Base-by-base conservation (phyloP, 1,284 basidiomycete species). In the Laetiporus sulphureus region DNA sequence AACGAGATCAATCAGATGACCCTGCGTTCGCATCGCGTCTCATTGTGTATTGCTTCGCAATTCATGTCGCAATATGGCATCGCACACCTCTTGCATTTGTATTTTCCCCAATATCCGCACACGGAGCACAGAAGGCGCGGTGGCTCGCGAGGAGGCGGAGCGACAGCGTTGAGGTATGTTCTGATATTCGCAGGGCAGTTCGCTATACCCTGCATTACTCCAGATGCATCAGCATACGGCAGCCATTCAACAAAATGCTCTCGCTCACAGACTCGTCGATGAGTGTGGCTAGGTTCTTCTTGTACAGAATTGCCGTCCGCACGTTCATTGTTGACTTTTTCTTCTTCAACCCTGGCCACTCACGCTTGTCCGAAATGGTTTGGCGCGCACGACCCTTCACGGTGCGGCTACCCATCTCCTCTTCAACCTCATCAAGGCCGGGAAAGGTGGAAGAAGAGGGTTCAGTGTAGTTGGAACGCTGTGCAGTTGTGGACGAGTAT, bases 301-400 rank as follows among this genome's bases (percentile, higher is more conserved):
- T 78, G 61, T 91, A 91, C 34, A 91, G 64, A 16, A 91, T 66
- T 19, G 87, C 84, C 30, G 78, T 77, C 44, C 87, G 72, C 37
- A 91, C 76, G 52, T 76, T 81, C 77, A 83, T 83, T 15, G 75
- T 83, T n/a, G 83, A 80, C 57, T 86, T 88, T 64, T 84, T 88
- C 68, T 78, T 81, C 55, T 67, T 73, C 37, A 70, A 69, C 8
- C 69, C 66, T 40, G 58, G 54, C 45, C 56, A 56, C 5, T 56
- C 51, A 19, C 77, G 74, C 64, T 83, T 83, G 68, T 87, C 83
- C 32, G 83, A 85, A 40, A 86, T 79, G 13, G 76, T 77, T 53
- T 83, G 76, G 33, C 85, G 68, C 33, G 82, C 81, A 16, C 80
- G 76, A 36, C 80, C 78, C 59, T 83, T 84, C 6, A 73, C 58